These are phyloP conservation scores for Dalbergia cochinchinensis DNA, from an alignment of 306 rosid species.

Conservation along the genomic window DNA sequence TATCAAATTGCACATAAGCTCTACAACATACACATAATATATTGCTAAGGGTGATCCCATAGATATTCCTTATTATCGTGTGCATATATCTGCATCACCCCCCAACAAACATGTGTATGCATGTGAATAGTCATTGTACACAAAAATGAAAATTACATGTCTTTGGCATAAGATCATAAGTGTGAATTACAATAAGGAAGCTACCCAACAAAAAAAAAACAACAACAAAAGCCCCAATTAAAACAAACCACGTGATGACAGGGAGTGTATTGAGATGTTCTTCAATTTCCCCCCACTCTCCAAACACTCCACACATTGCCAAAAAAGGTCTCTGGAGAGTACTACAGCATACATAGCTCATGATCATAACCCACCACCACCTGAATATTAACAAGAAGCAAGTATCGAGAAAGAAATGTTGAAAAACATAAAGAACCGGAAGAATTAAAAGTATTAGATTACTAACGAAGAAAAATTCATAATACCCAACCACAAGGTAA, in stretches of 20 bases:
- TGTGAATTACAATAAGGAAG: conserved; percentile 23
- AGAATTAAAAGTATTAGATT: conserved; percentile 27
- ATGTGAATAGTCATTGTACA: conserved; percentile 44
- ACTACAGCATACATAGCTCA: neutral
- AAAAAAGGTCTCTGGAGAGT: neutral
- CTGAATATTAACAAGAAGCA: conserved; percentile 37
- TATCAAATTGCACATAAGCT: conserved; percentile 32
- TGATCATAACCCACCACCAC: conserved; percentile 14
- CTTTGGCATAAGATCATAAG: conserved; percentile 30
- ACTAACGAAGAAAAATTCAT: conserved; percentile 16
- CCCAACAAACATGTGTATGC: conserved; percentile 50
- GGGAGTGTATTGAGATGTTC: conserved; percentile 39
- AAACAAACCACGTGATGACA: conserved; percentile 48
- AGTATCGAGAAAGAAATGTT: conserved; percentile 22
- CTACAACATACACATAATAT: neutral
- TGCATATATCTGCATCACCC: neutral
- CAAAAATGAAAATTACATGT: conserved; percentile 24
- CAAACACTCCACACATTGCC: conserved; percentile 34
- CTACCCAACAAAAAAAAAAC: conserved; percentile 1
- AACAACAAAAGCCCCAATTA: conserved; percentile 30
- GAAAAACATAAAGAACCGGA: neutral
- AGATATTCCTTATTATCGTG: conserved; percentile 6
- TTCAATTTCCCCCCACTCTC: conserved; percentile 10
- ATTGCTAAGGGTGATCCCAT: conserved; percentile 15
- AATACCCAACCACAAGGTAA: conserved; percentile 18